phyloP scores from a whole-genome alignment of 2,329 filamentous ascomycete species.

The Pseudocercospora crystallina region DNA sequence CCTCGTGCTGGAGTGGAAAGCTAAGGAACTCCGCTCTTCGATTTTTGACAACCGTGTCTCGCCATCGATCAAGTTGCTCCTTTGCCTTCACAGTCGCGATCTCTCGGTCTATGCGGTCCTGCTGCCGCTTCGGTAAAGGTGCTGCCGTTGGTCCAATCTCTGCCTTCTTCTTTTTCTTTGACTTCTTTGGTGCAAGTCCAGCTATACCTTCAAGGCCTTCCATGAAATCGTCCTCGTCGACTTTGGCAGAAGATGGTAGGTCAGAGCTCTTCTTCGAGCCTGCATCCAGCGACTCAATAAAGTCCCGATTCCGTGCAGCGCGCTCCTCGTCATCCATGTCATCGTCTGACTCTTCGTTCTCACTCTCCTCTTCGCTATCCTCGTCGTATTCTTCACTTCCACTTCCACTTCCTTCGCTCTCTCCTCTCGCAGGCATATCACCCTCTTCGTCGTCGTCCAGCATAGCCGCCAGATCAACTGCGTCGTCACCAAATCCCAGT shows the following conservation, averaged over 20 bases:
- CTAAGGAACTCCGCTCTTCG: conserved; percentile 84
- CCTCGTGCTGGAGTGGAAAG: conserved; percentile 75
- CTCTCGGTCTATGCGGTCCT: conserved; percentile 77
- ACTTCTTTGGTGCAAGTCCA: conserved; percentile 66
- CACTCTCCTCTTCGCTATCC: conserved; percentile 46
- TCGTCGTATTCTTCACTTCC: conserved; percentile 56
- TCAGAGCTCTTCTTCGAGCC: conserved; percentile 20
- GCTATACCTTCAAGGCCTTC: conserved; percentile 65
- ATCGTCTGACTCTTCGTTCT: conserved; percentile 47
- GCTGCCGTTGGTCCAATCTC: conserved; percentile 59
- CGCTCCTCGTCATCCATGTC: conserved; percentile 54
- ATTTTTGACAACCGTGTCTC: conserved; percentile 92
- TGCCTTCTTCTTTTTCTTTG: conserved; percentile 48
- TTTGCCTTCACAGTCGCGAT: conserved; percentile 90
- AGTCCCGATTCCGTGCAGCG: conserved; percentile 61
- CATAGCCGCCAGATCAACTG: conserved; percentile 62
- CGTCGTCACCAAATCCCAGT: conserved; percentile 57
- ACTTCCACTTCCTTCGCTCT: conserved; percentile 28
- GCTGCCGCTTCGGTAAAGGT: conserved; percentile 79
- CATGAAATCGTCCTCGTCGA: conserved; percentile 54
- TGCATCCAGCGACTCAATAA: conserved; percentile 50
- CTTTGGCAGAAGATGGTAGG: conserved; percentile 37
- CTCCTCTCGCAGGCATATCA: conserved; percentile 30
- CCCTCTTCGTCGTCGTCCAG: conserved; percentile 56
- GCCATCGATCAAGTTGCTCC: conserved; percentile 86